Base-by-base conservation (phyloP, 1,139 yeast species). In the Geotrichum siamense region DNA sequence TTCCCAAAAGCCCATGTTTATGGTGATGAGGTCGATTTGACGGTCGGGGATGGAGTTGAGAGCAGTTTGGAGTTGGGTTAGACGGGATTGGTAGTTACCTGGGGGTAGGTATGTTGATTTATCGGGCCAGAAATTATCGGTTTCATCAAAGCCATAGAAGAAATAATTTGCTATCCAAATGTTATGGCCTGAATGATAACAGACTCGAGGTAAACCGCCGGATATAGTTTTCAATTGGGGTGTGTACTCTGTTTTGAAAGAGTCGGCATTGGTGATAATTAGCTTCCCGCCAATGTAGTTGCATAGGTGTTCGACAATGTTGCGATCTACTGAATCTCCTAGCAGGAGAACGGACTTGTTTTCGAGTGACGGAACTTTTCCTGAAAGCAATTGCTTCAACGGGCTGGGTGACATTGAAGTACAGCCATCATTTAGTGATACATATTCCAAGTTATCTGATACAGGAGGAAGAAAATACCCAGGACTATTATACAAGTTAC, bases 1-100 rank as follows among this genome's bases (percentile, higher is more conserved):
- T 31, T 50, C 53, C 51, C 51, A 48, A 28, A 50, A 39, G 5
- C 53, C 53, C 17, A 48, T 41, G 39, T 48, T 47, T 10, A 50
- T 34, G n/a, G 49, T 38, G 5, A 43, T 47, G n/a, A 50, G 29
- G 25, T 50, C 50, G n/a, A 43, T 34, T 21, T 39, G 28, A 12
- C 47, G 38, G 10, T 42, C 38, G n/a, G n/a, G n/a, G 1, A 48
- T 32, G 2, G 51, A 36, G 2, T 20, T 19, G 8, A 48, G 34
- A 10, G 50, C 51, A 13, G 23, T 34, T 20, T 34, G 20, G 13
- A 43, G 31, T 5, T 43, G 30, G 15, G 39, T 37, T 21, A 48
- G 37, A 27, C 52, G 37, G 16, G 41, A 34, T 30, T 40, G 26
- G 21, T 45, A 48, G 12, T 41, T 39, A 2, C 48, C 51, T 3